These are phyloP conservation scores for Curvularia hawaiiensis DNA, from an alignment of 2,329 filamentous ascomycete genomes.

Conservation along the genomic window DNA sequence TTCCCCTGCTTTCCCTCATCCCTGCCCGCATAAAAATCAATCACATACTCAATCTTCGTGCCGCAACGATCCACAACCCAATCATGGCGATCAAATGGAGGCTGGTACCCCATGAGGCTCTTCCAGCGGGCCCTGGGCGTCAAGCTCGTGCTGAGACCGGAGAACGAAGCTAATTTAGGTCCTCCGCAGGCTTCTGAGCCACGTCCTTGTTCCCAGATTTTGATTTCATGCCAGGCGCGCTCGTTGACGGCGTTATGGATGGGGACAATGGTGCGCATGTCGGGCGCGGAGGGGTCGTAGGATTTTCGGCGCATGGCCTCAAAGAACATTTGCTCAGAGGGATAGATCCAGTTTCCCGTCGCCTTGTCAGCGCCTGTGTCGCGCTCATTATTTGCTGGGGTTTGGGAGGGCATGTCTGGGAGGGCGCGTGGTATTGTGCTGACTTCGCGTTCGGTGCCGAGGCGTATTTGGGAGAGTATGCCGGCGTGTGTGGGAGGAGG, in stretches of 20 bases:
- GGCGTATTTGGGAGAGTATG: constrained; percentile 39
- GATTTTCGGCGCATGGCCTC: constrained; percentile 94
- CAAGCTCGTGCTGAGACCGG: constrained; percentile 66
- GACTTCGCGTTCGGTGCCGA: constrained; percentile 53
- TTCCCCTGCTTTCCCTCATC: constrained; percentile 50
- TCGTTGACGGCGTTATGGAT: constrained; percentile 99
- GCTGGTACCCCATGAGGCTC: constrained; percentile 82
- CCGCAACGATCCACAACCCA: constrained; percentile 96
- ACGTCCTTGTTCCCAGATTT: constrained; percentile 78
- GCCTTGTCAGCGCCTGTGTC: constrained; percentile 68
- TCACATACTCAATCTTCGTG: constrained; percentile 86
- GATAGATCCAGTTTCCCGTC: constrained; percentile 95
- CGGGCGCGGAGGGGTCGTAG: constrained; percentile 69
- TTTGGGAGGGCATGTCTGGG: constrained; percentile 36
- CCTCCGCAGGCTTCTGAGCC: constrained; percentile 70
- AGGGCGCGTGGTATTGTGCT: constrained; percentile 45
- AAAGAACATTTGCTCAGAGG: constrained; percentile 97
- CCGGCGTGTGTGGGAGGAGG: constrained; percentile 22
- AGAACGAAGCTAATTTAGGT: constrained; percentile 82
- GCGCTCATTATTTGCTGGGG: constrained; percentile 74
- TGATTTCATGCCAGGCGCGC: constrained; percentile 90
- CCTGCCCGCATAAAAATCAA: constrained; percentile 92
- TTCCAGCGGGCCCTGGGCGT: constrained; percentile 86
- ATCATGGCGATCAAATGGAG: constrained; percentile 94
- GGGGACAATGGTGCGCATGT: constrained; percentile 91